Evolutionary conservation across 495 filamentous ascomycete species (phyloP).

Genomic region (Trichoderma gamsii): DNA sequence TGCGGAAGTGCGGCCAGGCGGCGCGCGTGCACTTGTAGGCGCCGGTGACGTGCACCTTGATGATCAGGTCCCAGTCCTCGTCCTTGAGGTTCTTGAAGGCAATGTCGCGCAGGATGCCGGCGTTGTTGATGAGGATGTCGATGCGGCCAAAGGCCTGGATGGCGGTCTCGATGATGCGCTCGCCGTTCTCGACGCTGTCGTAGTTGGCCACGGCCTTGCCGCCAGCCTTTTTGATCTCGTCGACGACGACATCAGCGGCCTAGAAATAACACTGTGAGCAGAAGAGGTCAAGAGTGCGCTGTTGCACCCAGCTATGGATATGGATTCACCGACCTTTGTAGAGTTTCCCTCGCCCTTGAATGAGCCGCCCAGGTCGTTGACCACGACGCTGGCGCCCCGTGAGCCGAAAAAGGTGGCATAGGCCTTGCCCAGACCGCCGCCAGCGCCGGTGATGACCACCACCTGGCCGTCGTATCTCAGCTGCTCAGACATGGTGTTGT

Average conservation of each 20-base stretch:
- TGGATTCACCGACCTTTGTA: constrained; percentile 55
- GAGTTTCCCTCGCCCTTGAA: constrained; percentile 92
- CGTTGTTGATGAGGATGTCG: constrained; percentile 96
- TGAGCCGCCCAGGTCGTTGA: constrained; percentile 92
- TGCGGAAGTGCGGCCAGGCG: constrained; percentile 96
- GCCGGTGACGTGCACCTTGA: constrained; percentile 89
- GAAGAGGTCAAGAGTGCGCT: no score
- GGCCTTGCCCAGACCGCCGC: constrained; percentile 87
- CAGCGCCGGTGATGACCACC: constrained; percentile 93
- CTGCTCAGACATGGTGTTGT: constrained; percentile 55
- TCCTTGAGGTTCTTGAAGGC: constrained; percentile 99
- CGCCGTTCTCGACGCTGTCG: constrained; percentile 91
- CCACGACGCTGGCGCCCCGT: constrained; percentile 90
- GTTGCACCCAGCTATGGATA: no score
- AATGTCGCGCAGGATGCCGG: constrained; percentile 91
- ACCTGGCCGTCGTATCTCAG: constrained; percentile 94
- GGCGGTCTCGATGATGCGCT: constrained; percentile 92
- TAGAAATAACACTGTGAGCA: constrained; percentile 26
- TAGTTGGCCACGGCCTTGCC: constrained; percentile 98
- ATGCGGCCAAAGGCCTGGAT: constrained; percentile 88
- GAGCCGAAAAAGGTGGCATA: constrained; percentile 90
- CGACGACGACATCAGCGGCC: constrained; percentile 93
- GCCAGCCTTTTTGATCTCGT: constrained; percentile 86
- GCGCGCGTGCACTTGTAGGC: constrained; percentile 95
- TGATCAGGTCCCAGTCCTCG: constrained; percentile 91